A percentile compares a stretch with the other conserved stretches of the same genome.
phyloP scores from a whole-genome alignment of 2,329 filamentous ascomycete genomes.

The Penicillium occitanis region DNA sequence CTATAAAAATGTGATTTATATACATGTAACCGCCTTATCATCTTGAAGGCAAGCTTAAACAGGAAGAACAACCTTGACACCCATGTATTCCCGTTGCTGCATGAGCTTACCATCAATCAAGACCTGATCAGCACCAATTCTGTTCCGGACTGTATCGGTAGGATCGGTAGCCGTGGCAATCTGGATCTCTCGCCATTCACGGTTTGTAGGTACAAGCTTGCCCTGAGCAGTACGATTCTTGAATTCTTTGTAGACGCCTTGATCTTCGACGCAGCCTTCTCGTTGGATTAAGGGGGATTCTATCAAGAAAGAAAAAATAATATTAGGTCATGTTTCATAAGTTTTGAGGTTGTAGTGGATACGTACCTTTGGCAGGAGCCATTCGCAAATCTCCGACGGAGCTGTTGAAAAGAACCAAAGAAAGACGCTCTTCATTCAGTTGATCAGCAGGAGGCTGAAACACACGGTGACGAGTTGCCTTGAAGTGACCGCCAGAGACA shows the following conservation, averaged over 20 bases:
- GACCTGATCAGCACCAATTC: slow-evolving; percentile 46
- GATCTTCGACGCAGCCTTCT: slow-evolving; percentile 44
- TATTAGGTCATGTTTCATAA: background rate
- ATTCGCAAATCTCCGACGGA: slow-evolving; percentile 48
- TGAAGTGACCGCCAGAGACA: slow-evolving; percentile 50
- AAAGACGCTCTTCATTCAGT: slow-evolving; percentile 41
- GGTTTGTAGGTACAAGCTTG: slow-evolving; percentile 47
- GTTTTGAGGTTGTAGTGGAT: background rate
- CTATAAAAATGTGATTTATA: background rate
- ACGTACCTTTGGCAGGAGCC: slow-evolving; percentile 36
- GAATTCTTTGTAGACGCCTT: slow-evolving; percentile 51
- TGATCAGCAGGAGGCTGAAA: slow-evolving; percentile 44
- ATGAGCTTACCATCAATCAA: slow-evolving; percentile 48
- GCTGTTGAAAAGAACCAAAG: slow-evolving; percentile 49
- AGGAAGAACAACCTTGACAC: slow-evolving; percentile 48
- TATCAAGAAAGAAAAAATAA: slow-evolving; percentile 3
- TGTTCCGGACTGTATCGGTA: slow-evolving; percentile 43
- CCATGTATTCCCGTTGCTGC: slow-evolving; percentile 51
- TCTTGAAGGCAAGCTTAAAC: slow-evolving; percentile 31
- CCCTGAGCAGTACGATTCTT: slow-evolving; percentile 44
- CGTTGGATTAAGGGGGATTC: slow-evolving; percentile 42
- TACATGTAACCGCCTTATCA: background rate
- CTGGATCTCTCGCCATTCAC: slow-evolving; percentile 53
- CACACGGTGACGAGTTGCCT: slow-evolving; percentile 48
- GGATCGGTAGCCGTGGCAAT: slow-evolving; percentile 47